Percentiles rank a stretch among this genome's conserved stretches.
These are phyloP conservation scores for Nannochloropsis gaditana DNA, from an alignment of 108 stramenopile genomes.

Conservation along the genomic window DNA sequence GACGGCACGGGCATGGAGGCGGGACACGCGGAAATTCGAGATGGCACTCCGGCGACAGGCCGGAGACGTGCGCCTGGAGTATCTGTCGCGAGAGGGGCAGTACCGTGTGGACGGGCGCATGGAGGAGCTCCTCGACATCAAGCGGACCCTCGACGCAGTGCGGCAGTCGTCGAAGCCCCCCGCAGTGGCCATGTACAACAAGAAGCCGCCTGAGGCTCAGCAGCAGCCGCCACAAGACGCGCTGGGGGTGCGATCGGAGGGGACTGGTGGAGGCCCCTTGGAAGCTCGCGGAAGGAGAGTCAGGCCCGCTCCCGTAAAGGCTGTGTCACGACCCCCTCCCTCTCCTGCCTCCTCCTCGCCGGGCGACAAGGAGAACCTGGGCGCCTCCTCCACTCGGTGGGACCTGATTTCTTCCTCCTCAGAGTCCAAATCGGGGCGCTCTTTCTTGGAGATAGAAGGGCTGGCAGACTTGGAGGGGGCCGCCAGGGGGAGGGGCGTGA, in stretches of 20 bases:
- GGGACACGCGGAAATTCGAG: background rate
- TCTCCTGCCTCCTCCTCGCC: background rate
- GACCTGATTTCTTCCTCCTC: background rate
- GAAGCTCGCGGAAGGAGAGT: background rate
- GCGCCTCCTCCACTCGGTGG: background rate
- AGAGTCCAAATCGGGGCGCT: background rate
- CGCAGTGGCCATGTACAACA: background rate
- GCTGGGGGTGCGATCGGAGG: too few species aligned
- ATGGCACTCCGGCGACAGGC: background rate
- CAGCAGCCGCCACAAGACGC: background rate
- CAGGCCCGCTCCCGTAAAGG: background rate
- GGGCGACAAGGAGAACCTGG: background rate
- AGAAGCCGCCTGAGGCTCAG: background rate
- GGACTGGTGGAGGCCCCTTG: too few species aligned
- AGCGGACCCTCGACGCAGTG: slow-evolving; percentile 1
- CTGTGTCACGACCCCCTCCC: background rate
- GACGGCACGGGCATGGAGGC: background rate
- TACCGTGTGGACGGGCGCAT: background rate
- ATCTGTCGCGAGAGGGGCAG: background rate
- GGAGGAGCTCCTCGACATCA: background rate
- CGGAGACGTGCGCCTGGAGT: background rate
- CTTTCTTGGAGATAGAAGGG: too few species aligned
- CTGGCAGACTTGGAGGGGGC: too few species aligned
- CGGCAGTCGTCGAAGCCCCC: background rate
- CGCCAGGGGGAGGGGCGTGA: too few species aligned